These are phyloP conservation scores for Tolypocladium cylindrosporum DNA, from an alignment of 2,329 filamentous ascomycete genomes.

Conservation along the genomic window DNA sequence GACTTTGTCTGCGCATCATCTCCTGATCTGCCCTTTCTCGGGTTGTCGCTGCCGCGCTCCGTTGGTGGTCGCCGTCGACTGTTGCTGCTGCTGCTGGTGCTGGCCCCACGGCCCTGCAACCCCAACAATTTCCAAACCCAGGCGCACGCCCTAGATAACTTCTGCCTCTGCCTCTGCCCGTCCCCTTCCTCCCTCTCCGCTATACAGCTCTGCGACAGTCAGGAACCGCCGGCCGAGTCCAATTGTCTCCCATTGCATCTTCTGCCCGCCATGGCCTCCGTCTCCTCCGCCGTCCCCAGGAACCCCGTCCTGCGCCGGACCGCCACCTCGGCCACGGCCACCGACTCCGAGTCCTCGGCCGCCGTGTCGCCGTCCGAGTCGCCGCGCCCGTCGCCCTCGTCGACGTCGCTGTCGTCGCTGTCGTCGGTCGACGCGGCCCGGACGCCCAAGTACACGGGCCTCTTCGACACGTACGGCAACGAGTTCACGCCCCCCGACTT, in stretches of 20 bases:
- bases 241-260: background rate
- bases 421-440: conserved; percentile 48
- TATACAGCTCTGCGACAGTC: background rate
- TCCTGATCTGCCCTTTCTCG: background rate
- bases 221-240: background rate
- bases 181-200: background rate
- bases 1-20: too few species aligned
- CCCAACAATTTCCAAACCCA: conserved; percentile 2
- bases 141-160: background rate
- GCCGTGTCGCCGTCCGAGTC: conserved; percentile 50
- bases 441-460: conserved; percentile 44
- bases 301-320: conserved; percentile 39
- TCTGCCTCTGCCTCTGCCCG: background rate
- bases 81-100: background rate
- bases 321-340: conserved; percentile 34
- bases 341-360: conserved; percentile 44
- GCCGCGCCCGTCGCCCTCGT: conserved; percentile 58
- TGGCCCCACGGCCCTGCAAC: conserved; percentile 3
- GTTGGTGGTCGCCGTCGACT: background rate
- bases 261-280: conserved; percentile 33
- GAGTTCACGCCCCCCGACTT: conserved; percentile 88
- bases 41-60: background rate
- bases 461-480: conserved; percentile 91
- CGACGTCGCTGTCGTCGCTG: conserved; percentile 86
- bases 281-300: conserved; percentile 30